Evolutionary conservation across 176 grass and related monocot species (phyloP), one percentile per base, ranked within the genome.

Genomic region (Oryza australiensis): DNA sequence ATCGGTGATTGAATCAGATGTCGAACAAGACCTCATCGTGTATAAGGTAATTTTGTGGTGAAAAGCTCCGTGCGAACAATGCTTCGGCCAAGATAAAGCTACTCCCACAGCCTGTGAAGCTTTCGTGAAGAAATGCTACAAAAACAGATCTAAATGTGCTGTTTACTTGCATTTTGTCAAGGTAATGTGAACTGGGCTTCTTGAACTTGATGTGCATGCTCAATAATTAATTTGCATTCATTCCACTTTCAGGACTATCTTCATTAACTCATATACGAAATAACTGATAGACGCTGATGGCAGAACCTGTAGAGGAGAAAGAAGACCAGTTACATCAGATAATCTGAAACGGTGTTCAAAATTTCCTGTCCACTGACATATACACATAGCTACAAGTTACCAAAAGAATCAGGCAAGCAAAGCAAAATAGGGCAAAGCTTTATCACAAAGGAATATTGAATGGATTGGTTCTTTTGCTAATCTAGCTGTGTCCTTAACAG

Each of bases 241-340:
- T 76, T 99, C 91, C 74, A 99, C 97, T 91, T 99, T 89, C 49
- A 94, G 59, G 53, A 99, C 87, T 94, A 99, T 99, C 91, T 96
- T 99, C 93, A 94, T 99, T 74, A 99, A 66, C 75, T 99, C 93
- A 3, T 99, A 99, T 72, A 99, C 87, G 23, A 99, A 96, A 79
- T 99, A 99, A 43, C 97, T 99, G 80, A 94, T 99, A 14, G 97
- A 96, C 1, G 97, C 97, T 2, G 97, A 99, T 9, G 97, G 97
- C 73, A 96, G 62, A 76, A 99, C 97, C 97, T 99, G 83, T 26
- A 88, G 24, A 37, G 12, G 45, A 83, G 66, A 75, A 76, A 69
- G 64, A 93, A 20, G 42, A 79, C 7, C 18, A 68, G 45, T 78
- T 51, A 69, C 28, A 72, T 66, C 12, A 78, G 23, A 49, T 16